Percentiles rank a stretch among this genome's conserved stretches.
phyloP scores from a whole-genome alignment of 805 yeast genomes.

The Starmerella asiatica region DNA sequence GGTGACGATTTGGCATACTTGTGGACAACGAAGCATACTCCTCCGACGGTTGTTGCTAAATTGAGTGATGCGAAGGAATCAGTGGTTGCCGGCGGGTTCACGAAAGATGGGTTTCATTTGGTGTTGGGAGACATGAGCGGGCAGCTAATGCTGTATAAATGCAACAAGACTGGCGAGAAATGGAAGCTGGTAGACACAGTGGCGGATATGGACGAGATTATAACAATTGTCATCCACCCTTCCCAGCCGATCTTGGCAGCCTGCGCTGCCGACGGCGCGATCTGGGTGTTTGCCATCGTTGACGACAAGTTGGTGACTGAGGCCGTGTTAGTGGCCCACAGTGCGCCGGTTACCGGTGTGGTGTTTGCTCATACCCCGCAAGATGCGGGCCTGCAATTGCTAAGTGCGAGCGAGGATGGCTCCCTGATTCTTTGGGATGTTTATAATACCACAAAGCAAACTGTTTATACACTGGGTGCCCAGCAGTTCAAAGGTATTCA shows the following conservation, averaged over 20 bases:
- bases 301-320: conserved; percentile 4
- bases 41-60: conserved; percentile 67
- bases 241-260: conserved; percentile 65
- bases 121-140: conserved; percentile 96
- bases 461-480: conserved; percentile 36
- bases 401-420: conserved; percentile 77
- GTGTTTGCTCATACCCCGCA: conserved; percentile 49
- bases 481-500: conserved; percentile 59
- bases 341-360: conserved; percentile 68
- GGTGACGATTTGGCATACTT: conserved; percentile 81
- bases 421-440: conserved; percentile 82
- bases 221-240: conserved; percentile 76
- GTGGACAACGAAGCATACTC: conserved; percentile 74
- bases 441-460: conserved; percentile 44
- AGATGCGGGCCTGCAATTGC: conserved; percentile 47
- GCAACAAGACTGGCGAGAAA: conserved; percentile 63
- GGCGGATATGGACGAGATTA: conserved; percentile 82
- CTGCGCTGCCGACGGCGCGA: conserved; percentile 86
- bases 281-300: conserved; percentile 77
- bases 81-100: conserved; percentile 71
- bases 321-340: conserved; percentile 42
- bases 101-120: conserved; percentile 64
- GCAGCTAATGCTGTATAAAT: conserved; percentile 55
- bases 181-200: conserved; percentile 62
- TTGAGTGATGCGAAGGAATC: conserved; percentile 77